Conservation (phyloP, 2,329 filamentous ascomycete species). For the Macrophomina phaseolina region DNA sequence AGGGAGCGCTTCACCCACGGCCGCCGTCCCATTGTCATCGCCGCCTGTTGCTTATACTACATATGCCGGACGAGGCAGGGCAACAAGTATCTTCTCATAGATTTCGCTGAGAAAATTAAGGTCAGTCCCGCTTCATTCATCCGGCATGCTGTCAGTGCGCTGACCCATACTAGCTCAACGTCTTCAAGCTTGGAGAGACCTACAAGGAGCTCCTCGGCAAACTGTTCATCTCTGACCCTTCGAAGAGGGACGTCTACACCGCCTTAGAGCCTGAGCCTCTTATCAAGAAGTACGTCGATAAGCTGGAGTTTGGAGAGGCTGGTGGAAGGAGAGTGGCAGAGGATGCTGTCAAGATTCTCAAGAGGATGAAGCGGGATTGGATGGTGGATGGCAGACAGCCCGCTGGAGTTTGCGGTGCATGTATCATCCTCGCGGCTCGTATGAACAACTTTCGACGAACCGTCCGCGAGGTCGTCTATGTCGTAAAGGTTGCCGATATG, state of each 20-base stretch:
- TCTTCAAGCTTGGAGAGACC: constrained; percentile 87
- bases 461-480: constrained; percentile 93
- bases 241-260: constrained; percentile 49
- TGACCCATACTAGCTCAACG: constrained; percentile 68
- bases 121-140: constrained; percentile 38
- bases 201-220: constrained; percentile 81
- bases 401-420: constrained; percentile 92
- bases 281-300: constrained; percentile 87
- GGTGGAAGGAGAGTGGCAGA: constrained; percentile 81
- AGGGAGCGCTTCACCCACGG: constrained; percentile 68
- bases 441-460: constrained; percentile 98
- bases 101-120: constrained; percentile 83
- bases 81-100: constrained; percentile 91
- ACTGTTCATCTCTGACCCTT: constrained; percentile 66
- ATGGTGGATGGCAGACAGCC: constrained; percentile 94
- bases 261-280: constrained; percentile 83
- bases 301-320: constrained; percentile 85
- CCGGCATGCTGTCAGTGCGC: background rate
- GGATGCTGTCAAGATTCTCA: constrained; percentile 85
- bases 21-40: constrained; percentile 80
- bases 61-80: constrained; percentile 79
- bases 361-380: constrained; percentile 96
- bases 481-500: constrained; percentile 93
- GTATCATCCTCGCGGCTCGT: constrained; percentile 89
- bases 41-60: constrained; percentile 83